Evolutionary conservation across 371 early-diverging fungal genomes (phyloP), one percentile per base, ranked within the genome.

Genomic region (Mortierella sp.): DNA sequence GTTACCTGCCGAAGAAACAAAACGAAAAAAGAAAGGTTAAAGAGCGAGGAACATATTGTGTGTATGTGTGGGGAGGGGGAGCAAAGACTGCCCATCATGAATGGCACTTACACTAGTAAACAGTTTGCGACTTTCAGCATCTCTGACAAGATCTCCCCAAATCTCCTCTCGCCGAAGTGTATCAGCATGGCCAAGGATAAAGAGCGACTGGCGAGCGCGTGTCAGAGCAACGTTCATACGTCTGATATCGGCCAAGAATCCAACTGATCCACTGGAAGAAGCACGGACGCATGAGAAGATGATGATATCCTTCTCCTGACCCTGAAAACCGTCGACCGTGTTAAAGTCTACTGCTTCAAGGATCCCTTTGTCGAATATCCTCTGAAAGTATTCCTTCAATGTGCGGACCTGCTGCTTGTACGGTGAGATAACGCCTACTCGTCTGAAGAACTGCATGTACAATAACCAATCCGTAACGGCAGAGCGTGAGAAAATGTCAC

Each of bases 261-360:
- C 99, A 49, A 98, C 92, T 12, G 93, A 88, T 4, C 84, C 79
- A 13, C 70, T 81, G 74, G 61, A 54, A 13, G 71, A 61, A 2
- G 96, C 94, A 43, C 99, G 88, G 12, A 99, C 99, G 63, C 96
- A 95, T 0, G 97, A 96, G 55, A 98, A 93, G 50, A 98, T 91
- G 47, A 98, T 94, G 31, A 97, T 92, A 30, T 97, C 98, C 79
- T 95, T 96, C 69, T 99, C 99, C 81, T 98, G 98, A 13, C 99
- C 99, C 83, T 99, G 99, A 79, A 98, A 99, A n/a, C 98, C 97
- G 79, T 99, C 99, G 55, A 94, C 90, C 0, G 99, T 98, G 70
- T 95, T 95, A 64, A 98, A 93, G 69, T 98, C 96, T 16, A 98
- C 89, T 2, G 84, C 83, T 43, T 94, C 86, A 4, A 92, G 73